phyloP scores from a whole-genome alignment of 305 asterid species.

The Fraxinus platypoda region DNA sequence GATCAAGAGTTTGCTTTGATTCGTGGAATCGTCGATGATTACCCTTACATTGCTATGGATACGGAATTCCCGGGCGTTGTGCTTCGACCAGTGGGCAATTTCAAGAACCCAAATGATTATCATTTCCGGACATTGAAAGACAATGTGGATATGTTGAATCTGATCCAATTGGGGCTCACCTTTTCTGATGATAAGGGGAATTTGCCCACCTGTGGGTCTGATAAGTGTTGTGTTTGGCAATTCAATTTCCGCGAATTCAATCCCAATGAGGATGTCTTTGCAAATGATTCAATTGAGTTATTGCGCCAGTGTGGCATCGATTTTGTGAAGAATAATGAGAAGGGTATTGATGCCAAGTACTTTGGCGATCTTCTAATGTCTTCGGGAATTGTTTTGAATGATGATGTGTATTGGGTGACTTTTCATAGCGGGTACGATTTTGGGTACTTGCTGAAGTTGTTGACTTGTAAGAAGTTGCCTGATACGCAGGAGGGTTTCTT shows the following conservation, averaged over 20 bases:
- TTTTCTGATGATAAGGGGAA: slow-evolving; percentile 44
- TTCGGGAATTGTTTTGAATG: slow-evolving; percentile 38
- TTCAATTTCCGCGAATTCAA: slow-evolving; percentile 49
- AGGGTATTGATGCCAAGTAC: slow-evolving; percentile 30
- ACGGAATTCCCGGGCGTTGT: slow-evolving; percentile 50
- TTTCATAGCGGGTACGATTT: slow-evolving; percentile 49
- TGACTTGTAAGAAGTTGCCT: slow-evolving; percentile 39
- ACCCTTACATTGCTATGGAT: slow-evolving; percentile 41
- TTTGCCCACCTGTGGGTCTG: slow-evolving; percentile 35
- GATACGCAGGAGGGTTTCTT: slow-evolving; percentile 37
- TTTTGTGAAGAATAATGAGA: slow-evolving; percentile 29
- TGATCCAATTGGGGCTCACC: slow-evolving; percentile 49
- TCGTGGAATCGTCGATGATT: slow-evolving; percentile 37
- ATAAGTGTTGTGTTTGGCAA: slow-evolving; percentile 38
- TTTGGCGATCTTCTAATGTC: slow-evolving; percentile 45
- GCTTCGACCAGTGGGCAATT: slow-evolving; percentile 42
- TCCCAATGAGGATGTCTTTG: slow-evolving; percentile 37
- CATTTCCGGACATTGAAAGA: slow-evolving; percentile 43
- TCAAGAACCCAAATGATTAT: slow-evolving; percentile 37
- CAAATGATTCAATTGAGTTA: slow-evolving; percentile 39
- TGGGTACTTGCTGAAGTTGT: slow-evolving; percentile 40
- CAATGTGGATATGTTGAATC: slow-evolving; percentile 41
- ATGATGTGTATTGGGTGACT: slow-evolving; percentile 41
- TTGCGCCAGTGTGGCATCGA: slow-evolving; percentile 44
- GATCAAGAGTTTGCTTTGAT: slow-evolving; percentile 37